Base-by-base conservation (phyloP, 2,329 filamentous ascomycete species). In the Trichoderma sp. region DNA sequence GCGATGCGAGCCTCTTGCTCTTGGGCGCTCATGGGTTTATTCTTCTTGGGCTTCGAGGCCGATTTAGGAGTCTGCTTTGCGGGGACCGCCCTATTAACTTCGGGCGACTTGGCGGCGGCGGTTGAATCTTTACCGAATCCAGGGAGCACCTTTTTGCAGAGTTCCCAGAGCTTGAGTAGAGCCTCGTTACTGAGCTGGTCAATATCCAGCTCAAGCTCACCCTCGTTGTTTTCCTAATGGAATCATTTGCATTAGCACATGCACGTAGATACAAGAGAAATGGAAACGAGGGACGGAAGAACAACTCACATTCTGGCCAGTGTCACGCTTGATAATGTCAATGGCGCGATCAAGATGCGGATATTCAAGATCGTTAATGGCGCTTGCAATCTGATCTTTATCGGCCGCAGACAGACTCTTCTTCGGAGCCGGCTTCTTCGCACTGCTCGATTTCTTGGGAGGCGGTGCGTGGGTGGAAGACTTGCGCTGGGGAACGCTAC, bases 331-430 rank as follows among this genome's bases (percentile, higher is more conserved):
- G 79, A 99, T 98, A 74, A 98, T 95, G 73, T 92, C 90, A 36
- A 98, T 93, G 0, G 95, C 94, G 75, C 90, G 89, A 64, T 91
- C 88, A 78, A 97, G 92, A 75, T 93, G 90, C n/a, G 86, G 85
- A 64, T 92, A 91, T 21, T 94, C 91, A 71, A 98, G 89, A 74
- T 91, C 91, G 76, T 91, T 92, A 74, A 97, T 96, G 15, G 93
- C 92, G 72, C 92, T 91, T 1, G 94, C 95, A 72, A 99, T 97
- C 75, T 95, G 89, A 72, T 96, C 93, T 85, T 98, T 98, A 82
- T 99, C 94, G 4, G 91, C 86, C 72, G 89, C 91, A 58, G 94
- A 89, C 78, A 93, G 88, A 69, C 87, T 87, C 78, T 81, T 84
- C 77, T 83, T 84, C 6, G 78, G 70, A 0, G 81, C 78, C 4